Base-by-base conservation (phyloP, 345 rosid species). In the Populus alba region DNA sequence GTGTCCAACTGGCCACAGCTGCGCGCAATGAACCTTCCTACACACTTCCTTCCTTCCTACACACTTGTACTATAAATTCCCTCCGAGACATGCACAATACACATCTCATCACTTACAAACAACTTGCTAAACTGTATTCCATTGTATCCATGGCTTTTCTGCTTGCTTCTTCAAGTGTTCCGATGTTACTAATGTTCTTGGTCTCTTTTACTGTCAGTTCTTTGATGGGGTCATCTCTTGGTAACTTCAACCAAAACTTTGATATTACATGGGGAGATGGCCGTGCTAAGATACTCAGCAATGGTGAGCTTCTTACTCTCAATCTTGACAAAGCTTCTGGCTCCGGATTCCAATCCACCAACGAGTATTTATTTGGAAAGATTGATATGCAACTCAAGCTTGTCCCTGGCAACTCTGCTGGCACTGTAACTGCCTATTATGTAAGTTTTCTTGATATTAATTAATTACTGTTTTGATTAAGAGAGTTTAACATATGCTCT, bases 341-440 rank as follows among this genome's bases (percentile, higher is more conserved):
- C 63, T 59, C 63, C 0, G 63, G 63, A 8, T 59, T 59, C 63
- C 63, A 59, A 23, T 59, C 63, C 63, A 59, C 9, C 15, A 59
- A 59, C 13, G 63, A n/a, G 29, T 59, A 59, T 59, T 23, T 59
- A 11, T 59, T 59, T 9, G 63, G 63, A 59, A 59, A 59, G 63
- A 59, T 59, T 59, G 63, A 59, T n/a, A 59, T 59, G 63, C 63
- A 23, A n/a, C 63, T 59, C 63, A 59, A 59, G 63, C 63, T 59
- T n/a, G 63, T 59, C 63, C 63, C 29, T 59, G 63, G 63, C 29
- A 59, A 59, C 27, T 59, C 63, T 10, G 63, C 63, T n/a, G 63
- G 63, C 63, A 59, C 63, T 9, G 63, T 59, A 1, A 59, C 63
- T 9, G 29, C 63, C 29, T 59, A 59, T 11, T 59, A 59, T n/a